Base-by-base conservation (phyloP, 495 filamentous ascomycete species). In the Aspergillus sclerotioniger region DNA sequence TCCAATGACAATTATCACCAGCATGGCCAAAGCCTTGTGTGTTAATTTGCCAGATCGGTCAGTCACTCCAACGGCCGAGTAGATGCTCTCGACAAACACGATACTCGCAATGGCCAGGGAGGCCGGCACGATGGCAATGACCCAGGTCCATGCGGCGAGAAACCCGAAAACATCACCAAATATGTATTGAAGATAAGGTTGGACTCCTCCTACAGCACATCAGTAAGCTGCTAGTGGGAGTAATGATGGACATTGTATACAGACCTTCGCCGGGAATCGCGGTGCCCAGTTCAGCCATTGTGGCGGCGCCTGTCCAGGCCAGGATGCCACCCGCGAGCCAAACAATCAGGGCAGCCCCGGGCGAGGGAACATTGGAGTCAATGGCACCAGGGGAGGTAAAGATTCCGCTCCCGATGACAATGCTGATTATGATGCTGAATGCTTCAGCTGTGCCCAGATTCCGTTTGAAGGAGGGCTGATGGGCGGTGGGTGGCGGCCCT, bases 61-160 rank as follows among this genome's bases (percentile, higher is more conserved):
- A 20, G 51, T 59, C 6, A 59, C 53, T 0, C 62, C 62, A 2
- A 43, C 48, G 12, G 59, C 62, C 3, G 59, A 62, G 49, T 51
- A 65, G 20, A 65, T 56, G 21, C 62, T 65, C 55, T 65, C 62
- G 12, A 65, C 59, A 25, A 65, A 65, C 13, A 65, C 62, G 12
- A 65, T 65, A 45, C 62, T 59, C 17, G 59, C 45, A 21, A 65
- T 65, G 2, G 53, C 59, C 32, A 65, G 49, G 6, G 62, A 59
- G 3, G 62, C 62, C 0, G 62, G 62, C 48, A 65, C 61, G 4
- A 65, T 53, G 0, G 59, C 62, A 9, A 65, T 54, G 31, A 65
- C 61, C 62, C 62, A 65, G 1, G 62, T 65, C 62, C 62, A 65
- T 6, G 62, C 62, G 0, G 62, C 56, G 10, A 65, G 56, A 17